Conservation (phyloP, 2,329 filamentous ascomycete genomes). For the Orbilia brochopaga region DNA sequence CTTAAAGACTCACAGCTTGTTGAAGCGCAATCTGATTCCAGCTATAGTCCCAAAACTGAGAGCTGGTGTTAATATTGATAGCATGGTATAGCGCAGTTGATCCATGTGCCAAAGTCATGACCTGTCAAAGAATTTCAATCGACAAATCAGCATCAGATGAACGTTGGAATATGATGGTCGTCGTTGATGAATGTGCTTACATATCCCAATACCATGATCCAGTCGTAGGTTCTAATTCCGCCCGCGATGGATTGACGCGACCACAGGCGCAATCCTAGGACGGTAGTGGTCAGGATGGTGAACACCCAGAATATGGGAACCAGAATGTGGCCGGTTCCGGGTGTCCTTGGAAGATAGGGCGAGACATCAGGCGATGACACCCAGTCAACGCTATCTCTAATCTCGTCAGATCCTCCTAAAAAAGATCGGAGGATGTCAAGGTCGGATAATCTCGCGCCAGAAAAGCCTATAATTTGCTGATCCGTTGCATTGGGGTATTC, state of each 20-base stretch:
- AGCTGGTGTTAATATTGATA: conserved; percentile 30
- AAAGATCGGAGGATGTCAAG: conserved; percentile 12
- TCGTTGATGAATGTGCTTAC: neutral
- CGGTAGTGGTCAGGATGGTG: conserved; percentile 28
- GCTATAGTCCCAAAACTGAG: conserved; percentile 46
- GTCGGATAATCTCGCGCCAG: conserved; percentile 20
- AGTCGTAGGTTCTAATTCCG: conserved; percentile 39
- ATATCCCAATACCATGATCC: conserved; percentile 47
- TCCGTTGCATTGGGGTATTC: conserved; percentile 31
- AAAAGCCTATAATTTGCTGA: conserved; percentile 20
- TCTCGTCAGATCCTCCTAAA: conserved; percentile 6
- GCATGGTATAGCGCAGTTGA: conserved; percentile 40
- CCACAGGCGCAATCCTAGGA: conserved; percentile 34
- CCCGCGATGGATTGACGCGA: conserved; percentile 38
- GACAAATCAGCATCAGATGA: neutral
- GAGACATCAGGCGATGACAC: conserved; percentile 11
- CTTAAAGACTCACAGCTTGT: conserved; percentile 22
- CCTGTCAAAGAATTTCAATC: neutral
- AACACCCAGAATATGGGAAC: conserved; percentile 42
- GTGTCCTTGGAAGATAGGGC: conserved; percentile 17
- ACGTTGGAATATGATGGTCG: too few species aligned
- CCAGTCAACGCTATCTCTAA: conserved; percentile 39
- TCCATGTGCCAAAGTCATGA: conserved; percentile 35
- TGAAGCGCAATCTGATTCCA: conserved; percentile 37
- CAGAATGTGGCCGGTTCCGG: conserved; percentile 20